phyloP scores from a whole-genome alignment of 345 rosid species.

The Trapa incisa region DNA sequence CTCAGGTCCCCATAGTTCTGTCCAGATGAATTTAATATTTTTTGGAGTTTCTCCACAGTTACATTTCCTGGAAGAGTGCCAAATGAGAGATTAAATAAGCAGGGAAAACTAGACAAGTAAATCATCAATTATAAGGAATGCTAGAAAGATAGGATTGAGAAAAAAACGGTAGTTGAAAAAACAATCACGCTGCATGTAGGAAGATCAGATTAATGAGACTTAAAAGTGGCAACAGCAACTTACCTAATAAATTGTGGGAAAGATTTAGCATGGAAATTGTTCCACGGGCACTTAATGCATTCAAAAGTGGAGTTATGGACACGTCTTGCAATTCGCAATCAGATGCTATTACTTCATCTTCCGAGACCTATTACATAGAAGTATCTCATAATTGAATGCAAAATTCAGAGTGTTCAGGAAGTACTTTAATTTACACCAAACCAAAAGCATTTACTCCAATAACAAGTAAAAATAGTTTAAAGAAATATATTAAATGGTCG shows the following conservation, averaged over 20 bases:
- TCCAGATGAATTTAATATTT: slow-evolving; percentile 48
- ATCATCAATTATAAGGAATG: background rate
- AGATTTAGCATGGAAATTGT: slow-evolving; percentile 62
- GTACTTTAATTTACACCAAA: background rate
- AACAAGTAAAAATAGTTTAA: background rate
- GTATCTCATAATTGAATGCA: background rate
- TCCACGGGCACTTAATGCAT: slow-evolving; percentile 56
- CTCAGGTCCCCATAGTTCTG: slow-evolving; percentile 70
- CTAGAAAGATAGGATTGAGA: background rate
- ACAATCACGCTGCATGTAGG: background rate
- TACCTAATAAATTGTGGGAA: slow-evolving; percentile 88
- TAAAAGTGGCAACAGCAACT: slow-evolving; percentile 10
- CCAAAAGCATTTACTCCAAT: background rate
- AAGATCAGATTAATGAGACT: too few relatives aligned
- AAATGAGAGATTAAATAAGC: background rate
- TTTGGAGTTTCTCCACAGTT: slow-evolving; percentile 84
- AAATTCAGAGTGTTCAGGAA: background rate
- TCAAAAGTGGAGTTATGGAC: slow-evolving; percentile 65
- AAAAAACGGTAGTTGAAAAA: background rate
- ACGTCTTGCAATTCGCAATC: slow-evolving; percentile 89
- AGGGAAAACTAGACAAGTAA: background rate
- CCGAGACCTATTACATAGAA: slow-evolving; percentile 38
- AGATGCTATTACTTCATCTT: slow-evolving; percentile 72
- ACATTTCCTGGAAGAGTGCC: slow-evolving; percentile 54
- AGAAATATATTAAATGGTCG: too few relatives aligned